Base-by-base conservation (phyloP, 2,329 filamentous ascomycete species). In the Colletotrichum tabaci region DNA sequence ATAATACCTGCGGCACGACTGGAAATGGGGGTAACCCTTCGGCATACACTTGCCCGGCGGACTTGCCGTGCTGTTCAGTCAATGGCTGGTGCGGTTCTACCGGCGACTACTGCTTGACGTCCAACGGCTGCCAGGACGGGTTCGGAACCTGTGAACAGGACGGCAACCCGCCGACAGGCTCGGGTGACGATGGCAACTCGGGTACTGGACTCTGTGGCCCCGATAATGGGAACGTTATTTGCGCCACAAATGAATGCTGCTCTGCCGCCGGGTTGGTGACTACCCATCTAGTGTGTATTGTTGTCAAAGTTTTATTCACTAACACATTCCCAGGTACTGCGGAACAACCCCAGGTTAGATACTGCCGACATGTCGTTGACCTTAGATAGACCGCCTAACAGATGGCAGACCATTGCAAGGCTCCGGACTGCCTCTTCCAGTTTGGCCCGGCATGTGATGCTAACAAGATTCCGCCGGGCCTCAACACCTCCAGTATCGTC, bases 361-460 rank as follows among this genome's bases (percentile, higher is more conserved):
- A 38, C 9, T 21, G 6, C 21, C 16, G 38, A 13, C 42, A 42
- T 30, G 30, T 21, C 12, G 42, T 9, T 18, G 44, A 16, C 26
- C 12, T 47, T 65, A 8, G n/a, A 50, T 40, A 4, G 7, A 12
- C 15, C 23, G 4, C n/a, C 18, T 67, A 10, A 47, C 53, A 70
- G 8, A 38, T 6, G 49, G 8, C 47, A 66, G 70, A 72, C 16
- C 49, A 88, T 77, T 90, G 88, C 78, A 81, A 81, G 68, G 84
- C 87, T 50, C 88, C 88, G 13, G 88, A 88, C 75, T 90, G 88
- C 74, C 82, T 86, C 71, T 86, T 88, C 75, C 77, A 83, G 73
- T 88, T 86, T 74, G 87, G 86, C 18, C 80, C 87, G 18, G 85
- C 79, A 16, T 90, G 88, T 76, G 87, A 89, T 74, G 87, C 84